These are phyloP conservation scores for Teratosphaeriaceae sp. DNA, from an alignment of 2,329 filamentous ascomycete genomes.

Conservation along the genomic window DNA sequence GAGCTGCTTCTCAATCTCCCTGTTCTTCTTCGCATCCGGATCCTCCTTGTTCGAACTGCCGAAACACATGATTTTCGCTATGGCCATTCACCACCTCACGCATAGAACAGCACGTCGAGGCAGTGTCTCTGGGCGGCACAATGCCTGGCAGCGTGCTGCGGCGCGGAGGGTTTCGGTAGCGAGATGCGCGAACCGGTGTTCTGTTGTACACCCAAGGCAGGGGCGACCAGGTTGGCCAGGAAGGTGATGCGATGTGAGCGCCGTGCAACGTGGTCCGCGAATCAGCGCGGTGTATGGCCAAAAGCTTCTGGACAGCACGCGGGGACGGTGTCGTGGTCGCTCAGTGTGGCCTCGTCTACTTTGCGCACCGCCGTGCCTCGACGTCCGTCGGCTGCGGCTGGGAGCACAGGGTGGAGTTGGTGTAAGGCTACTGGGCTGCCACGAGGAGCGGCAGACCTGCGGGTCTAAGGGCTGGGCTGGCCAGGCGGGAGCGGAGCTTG, in stretches of 20 bases:
- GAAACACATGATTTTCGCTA: slow-evolving; percentile 43
- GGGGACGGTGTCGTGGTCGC: not conserved
- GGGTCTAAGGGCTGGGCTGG: too few species aligned
- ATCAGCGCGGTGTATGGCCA: not conserved
- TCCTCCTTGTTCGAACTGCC: slow-evolving; percentile 42
- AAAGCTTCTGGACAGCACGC: not conserved
- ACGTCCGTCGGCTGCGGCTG: too few species aligned
- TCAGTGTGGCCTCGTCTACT: not conserved
- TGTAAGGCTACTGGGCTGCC: too few species aligned
- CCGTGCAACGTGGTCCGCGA: not conserved
- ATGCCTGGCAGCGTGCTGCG: not conserved
- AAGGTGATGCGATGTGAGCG: not conserved
- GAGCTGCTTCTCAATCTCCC: slow-evolving; percentile 78
- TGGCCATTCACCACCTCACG: slow-evolving; percentile 11
- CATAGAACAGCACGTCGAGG: not conserved
- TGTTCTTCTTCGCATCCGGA: slow-evolving; percentile 44
- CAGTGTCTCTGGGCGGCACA: not conserved
- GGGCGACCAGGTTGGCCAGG: not conserved
- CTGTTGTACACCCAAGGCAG: not conserved
- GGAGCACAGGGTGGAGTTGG: too few species aligned
- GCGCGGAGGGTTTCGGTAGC: slow-evolving; percentile 1
- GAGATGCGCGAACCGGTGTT: slow-evolving; percentile 1
- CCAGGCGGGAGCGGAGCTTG: too few species aligned
- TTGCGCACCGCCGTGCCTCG: too few species aligned
- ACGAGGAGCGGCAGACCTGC: too few species aligned